Percentiles rank a stretch among this genome's conserved stretches.
Conservation (phyloP, 2,329 filamentous ascomycete species). For the Hypoxylon sp. region DNA sequence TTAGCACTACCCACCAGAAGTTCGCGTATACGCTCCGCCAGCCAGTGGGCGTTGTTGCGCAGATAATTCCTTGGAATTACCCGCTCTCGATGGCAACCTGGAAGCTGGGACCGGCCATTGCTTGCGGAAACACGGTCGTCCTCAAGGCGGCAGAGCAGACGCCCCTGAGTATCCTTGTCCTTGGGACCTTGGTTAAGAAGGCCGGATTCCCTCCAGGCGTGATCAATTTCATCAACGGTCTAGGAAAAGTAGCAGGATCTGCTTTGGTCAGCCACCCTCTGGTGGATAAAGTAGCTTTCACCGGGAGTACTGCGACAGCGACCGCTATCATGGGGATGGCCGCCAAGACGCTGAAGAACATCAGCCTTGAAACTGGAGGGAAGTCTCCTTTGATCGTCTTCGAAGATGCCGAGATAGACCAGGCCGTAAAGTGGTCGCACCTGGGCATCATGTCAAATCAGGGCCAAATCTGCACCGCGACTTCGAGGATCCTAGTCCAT, state of each 20-base stretch:
- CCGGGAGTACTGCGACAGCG: constrained; percentile 15
- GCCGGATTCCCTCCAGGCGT: constrained; percentile 17
- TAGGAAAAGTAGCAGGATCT: constrained; percentile 1
- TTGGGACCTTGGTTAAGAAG: constrained; percentile 12
- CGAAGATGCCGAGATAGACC: constrained; percentile 15
- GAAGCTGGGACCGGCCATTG: constrained; percentile 27
- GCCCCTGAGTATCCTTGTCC: constrained; percentile 5
- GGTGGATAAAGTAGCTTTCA: constrained; percentile 19
- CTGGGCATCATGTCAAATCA: constrained; percentile 18
- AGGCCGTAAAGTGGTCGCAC: constrained; percentile 12
- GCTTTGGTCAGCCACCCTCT: constrained; percentile 12
- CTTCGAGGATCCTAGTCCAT: constrained; percentile 12
- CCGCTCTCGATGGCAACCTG: constrained; percentile 21
- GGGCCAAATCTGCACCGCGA: constrained; percentile 17
- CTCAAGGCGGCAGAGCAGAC: constrained; percentile 21
- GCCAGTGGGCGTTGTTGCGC: constrained; percentile 9
- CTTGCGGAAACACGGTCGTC: constrained; percentile 29
- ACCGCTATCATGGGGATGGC: constrained; percentile 11
- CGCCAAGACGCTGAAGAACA: constrained; percentile 18
- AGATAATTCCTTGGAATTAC: constrained; percentile 22
- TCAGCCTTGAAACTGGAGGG: constrained; percentile 16
- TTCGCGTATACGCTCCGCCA: constrained; percentile 16
- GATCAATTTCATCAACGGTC: constrained; percentile 15
- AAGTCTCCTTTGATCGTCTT: constrained; percentile 16
- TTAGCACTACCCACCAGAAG: constrained; percentile 5